These are phyloP conservation scores for Chrysoporthe deuterocubensis DNA, from an alignment of 2,329 filamentous ascomycete species.

Conservation along the genomic window DNA sequence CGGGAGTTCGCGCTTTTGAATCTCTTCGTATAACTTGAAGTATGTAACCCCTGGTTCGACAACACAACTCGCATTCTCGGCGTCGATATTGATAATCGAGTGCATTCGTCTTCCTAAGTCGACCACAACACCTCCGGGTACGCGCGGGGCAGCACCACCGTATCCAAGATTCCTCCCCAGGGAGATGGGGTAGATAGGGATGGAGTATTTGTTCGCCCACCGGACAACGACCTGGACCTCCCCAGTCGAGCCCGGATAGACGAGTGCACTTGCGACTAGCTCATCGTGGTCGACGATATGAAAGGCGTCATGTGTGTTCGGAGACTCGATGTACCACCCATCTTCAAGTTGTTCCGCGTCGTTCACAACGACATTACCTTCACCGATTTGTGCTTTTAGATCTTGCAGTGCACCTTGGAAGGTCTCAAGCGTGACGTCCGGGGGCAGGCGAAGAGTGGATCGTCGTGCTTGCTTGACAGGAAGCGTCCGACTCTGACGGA, in stretches of 20 bases:
- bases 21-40: conserved; percentile 53
- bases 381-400: conserved; percentile 35
- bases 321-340: conserved; percentile 40
- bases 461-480: conserved; percentile 31
- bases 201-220: conserved; percentile 48
- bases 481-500: conserved; percentile 34
- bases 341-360: conserved; percentile 38
- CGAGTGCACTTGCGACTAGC: conserved; percentile 47
- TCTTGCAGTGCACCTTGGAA: conserved; percentile 39
- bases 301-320: conserved; percentile 48
- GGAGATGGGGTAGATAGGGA: conserved; percentile 54
- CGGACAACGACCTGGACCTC: conserved; percentile 53
- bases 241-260: conserved; percentile 41
- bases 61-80: conserved; percentile 52
- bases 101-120: conserved; percentile 60
- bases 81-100: conserved; percentile 54
- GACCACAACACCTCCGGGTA: conserved; percentile 54
- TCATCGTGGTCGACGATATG: conserved; percentile 47
- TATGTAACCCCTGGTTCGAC: conserved; percentile 62
- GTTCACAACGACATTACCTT: conserved; percentile 39
- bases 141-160: conserved; percentile 57
- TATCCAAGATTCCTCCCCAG: conserved; percentile 57
- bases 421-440: conserved; percentile 32
- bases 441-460: conserved; percentile 34
- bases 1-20: conserved; percentile 44